Base-by-base conservation (phyloP, 139 green algal species). In the Ostreobium quekettii region DNA sequence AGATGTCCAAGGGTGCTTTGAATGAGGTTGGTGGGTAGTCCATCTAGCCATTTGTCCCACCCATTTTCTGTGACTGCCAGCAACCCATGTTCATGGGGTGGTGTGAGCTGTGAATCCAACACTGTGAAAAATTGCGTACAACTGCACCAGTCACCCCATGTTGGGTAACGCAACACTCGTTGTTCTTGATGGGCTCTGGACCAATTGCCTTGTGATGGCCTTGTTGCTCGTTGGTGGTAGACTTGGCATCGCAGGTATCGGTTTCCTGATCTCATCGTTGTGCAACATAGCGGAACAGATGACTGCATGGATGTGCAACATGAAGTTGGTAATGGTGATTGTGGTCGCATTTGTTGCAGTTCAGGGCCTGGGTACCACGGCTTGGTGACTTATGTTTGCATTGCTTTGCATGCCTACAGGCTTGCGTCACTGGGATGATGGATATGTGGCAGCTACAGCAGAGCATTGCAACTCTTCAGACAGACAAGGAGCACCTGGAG, bases 371-470 rank as follows among this genome's bases (percentile, higher is more conserved):
- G 42, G 42, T 53, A 26, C 15, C 15, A 19, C 19, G 42, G n/a
- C 58, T n/a, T 11, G 28, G 58, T 42, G 6, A 11, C 29, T 39
- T 15, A 53, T 15, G 33, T 47, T 11, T 39, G 47, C 4, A 57
- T 57, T n/a, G 35, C 22, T 57, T 32, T 15, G 8, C 36, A 5
- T 3, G 49, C 35, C 37, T 68, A 53, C 36, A 68, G 61, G 61
- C 61, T 38, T 68, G 35, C 35, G 61, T 68, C 19, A 47, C 35
- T 68, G 36, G 36, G 7, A 68, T 68, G 61, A 53, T 68, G 61
- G 61, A 56, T 29, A 38, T 37, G 4, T 68, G 49, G 4, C 37
- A 15, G 35, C 26, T 68, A 5, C 49, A 68, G 31, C 5, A 36
- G 7, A 48, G 35, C 5, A 31, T 68, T 4, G 11, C 4, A 30